These are phyloP conservation scores for Amesomyces nigricolor DNA, from an alignment of 2,329 filamentous ascomycete species.

Conservation along the genomic window DNA sequence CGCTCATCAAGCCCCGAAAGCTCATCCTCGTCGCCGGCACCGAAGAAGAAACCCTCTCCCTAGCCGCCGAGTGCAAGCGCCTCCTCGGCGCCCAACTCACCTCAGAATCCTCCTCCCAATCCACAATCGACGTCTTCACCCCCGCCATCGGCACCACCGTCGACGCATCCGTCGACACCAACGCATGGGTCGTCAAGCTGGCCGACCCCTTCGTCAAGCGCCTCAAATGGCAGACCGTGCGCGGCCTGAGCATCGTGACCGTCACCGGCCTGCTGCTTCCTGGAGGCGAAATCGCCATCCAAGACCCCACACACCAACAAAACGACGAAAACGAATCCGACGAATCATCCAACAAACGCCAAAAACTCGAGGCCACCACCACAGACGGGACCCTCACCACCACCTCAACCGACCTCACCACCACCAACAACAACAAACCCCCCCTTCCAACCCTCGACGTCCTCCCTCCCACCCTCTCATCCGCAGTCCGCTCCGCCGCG, in stretches of 20 bases:
- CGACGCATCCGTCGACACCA: constrained; percentile 93
- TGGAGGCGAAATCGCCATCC: constrained; percentile 40
- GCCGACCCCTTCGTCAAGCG: constrained; percentile 78
- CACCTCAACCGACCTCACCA: constrained; percentile 12
- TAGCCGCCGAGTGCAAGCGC: constrained; percentile 75
- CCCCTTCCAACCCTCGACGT: constrained; percentile 48
- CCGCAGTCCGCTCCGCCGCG: constrained; percentile 68
- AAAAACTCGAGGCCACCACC: constrained; percentile 39
- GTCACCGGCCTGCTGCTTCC: constrained; percentile 62
- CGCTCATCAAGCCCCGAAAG: constrained; percentile 88
- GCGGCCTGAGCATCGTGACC: constrained; percentile 86
- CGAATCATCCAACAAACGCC: constrained; percentile 41
- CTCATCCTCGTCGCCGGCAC: constrained; percentile 85
- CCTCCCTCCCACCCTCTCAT: constrained; percentile 55
- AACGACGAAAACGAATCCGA: constrained; percentile 42
- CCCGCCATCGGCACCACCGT: constrained; percentile 68
- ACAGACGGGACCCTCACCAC: constrained; percentile 11
- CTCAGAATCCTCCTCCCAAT: constrained; percentile 29
- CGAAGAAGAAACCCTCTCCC: constrained; percentile 66
- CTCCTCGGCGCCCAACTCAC: constrained; percentile 45
- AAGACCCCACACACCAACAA: constrained; percentile 28
- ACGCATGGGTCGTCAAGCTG: constrained; percentile 92
- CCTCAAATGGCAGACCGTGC: constrained; percentile 90
- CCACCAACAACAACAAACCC: constrained; percentile 22
- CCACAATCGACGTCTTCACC: constrained; percentile 68